These are phyloP conservation scores for Sarocladium kiliense DNA, from an alignment of 2,329 filamentous ascomycete genomes.

Conservation along the genomic window DNA sequence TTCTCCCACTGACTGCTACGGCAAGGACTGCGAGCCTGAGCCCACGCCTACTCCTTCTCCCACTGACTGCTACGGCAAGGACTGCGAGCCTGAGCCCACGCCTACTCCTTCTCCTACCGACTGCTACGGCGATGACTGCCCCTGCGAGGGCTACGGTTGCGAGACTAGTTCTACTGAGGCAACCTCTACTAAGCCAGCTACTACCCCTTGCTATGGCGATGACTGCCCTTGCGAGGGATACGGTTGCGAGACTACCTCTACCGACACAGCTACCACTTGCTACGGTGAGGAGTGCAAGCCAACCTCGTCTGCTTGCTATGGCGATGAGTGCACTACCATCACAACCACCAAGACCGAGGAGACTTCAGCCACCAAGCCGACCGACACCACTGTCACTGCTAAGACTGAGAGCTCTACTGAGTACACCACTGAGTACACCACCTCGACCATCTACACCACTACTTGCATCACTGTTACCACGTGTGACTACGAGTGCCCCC, in stretches of 20 bases:
- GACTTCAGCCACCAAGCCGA: constrained; percentile 13
- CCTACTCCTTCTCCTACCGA: constrained; percentile 2
- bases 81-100: constrained; percentile 9
- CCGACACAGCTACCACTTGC: constrained; percentile 29
- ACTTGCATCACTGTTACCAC: constrained; percentile 19
- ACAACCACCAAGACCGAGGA: constrained; percentile 24
- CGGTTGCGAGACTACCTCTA: constrained; percentile 25
- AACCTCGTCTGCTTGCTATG: constrained; percentile 15
- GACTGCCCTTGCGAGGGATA: constrained; percentile 13
- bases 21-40: neutral
- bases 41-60: constrained; percentile 9
- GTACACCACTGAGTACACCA: constrained; percentile 15
- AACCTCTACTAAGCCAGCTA: constrained; percentile 10
- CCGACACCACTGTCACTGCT: constrained; percentile 14
- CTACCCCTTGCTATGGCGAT: neutral
- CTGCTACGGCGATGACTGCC: neutral
- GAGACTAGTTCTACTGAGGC: constrained; percentile 12
- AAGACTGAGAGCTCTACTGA: neutral
- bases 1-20: neutral
- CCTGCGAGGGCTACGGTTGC: neutral
- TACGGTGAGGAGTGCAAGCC: constrained; percentile 1
- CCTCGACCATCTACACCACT: constrained; percentile 19
- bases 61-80: neutral
- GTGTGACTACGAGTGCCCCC: constrained; percentile 13
- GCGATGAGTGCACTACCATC: constrained; percentile 15